Evolutionary conservation across 2,329 filamentous ascomycete genomes (phyloP).

Genomic region (Fragosphaeria purpurea): DNA sequence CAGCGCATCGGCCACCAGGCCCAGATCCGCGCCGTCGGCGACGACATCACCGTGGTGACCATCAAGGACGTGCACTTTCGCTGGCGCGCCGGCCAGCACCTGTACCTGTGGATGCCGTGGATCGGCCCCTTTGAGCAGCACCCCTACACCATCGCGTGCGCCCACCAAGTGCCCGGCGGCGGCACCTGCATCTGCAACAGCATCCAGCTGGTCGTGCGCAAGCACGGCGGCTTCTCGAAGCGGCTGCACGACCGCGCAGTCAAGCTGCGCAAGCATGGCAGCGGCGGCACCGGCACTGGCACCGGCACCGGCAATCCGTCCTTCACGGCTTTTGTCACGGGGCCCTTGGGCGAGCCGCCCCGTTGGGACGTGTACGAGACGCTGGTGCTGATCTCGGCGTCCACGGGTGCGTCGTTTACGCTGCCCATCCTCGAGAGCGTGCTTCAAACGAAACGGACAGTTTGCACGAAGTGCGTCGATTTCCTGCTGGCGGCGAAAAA

Average conservation of each 20-base stretch:
- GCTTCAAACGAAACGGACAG: constrained; percentile 28
- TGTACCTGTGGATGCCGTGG: constrained; percentile 50
- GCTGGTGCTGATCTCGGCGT: constrained; percentile 49
- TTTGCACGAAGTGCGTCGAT: constrained; percentile 43
- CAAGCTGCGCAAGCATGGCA: constrained; percentile 19
- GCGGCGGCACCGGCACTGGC: neutral
- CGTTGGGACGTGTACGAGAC: constrained; percentile 50
- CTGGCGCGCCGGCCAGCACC: constrained; percentile 50
- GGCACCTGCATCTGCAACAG: constrained; percentile 48
- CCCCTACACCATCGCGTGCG: constrained; percentile 52
- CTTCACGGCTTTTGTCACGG: constrained; percentile 40
- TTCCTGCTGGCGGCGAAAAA: constrained; percentile 43
- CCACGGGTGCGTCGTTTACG: constrained; percentile 53
- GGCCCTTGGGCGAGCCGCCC: constrained; percentile 46
- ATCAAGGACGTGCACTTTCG: constrained; percentile 50
- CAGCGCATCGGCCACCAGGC: constrained; percentile 43
- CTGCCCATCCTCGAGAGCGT: constrained; percentile 49
- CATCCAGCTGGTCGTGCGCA: constrained; percentile 47
- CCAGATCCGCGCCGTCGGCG: constrained; percentile 36
- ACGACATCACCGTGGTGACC: constrained; percentile 45
- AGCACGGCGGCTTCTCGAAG: constrained; percentile 47
- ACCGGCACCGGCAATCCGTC: constrained; percentile 17
- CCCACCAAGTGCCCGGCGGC: constrained; percentile 37
- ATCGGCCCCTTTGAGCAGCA: constrained; percentile 46
- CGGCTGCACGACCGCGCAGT: constrained; percentile 38